Evolutionary conservation across 2,329 filamentous ascomycete species (phyloP).

Genomic region (Coniochaeta sp.): DNA sequence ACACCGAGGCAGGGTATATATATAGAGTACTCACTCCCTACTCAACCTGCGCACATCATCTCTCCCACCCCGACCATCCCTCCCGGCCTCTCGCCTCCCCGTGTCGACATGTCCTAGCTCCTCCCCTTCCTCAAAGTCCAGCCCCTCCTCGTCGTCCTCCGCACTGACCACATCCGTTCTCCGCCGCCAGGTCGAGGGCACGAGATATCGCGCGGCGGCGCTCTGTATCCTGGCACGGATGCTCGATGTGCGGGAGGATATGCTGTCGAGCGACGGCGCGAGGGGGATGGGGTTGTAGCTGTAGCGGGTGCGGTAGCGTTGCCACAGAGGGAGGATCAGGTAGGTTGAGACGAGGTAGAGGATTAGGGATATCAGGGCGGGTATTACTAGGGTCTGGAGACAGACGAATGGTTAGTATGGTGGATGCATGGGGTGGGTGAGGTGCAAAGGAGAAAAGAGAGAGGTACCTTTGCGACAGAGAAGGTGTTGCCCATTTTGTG

Average conservation of each 20-base stretch:
- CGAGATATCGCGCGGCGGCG: constrained; percentile 28
- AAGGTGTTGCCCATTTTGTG: constrained; percentile 26
- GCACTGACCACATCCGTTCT: constrained; percentile 27
- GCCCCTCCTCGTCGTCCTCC: constrained; percentile 39
- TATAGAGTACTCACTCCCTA: constrained; percentile 54
- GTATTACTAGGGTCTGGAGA: constrained; percentile 58
- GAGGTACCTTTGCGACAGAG: constrained; percentile 30
- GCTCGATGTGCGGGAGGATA: constrained; percentile 49
- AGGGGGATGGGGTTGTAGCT: constrained; percentile 58
- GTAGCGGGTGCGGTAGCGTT: constrained; percentile 62
- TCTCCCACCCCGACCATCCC: constrained; percentile 29
- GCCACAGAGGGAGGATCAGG: constrained; percentile 60
- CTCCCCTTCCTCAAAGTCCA: constrained; percentile 60
- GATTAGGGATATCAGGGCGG: constrained; percentile 61
- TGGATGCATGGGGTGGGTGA: not conserved
- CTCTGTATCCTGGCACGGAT: constrained; percentile 43
- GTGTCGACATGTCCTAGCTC: constrained; percentile 46
- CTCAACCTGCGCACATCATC: constrained; percentile 59
- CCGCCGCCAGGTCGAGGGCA: constrained; percentile 41
- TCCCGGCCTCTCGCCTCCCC: constrained; percentile 14
- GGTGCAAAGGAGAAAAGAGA: not conserved
- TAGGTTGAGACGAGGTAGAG: constrained; percentile 61
- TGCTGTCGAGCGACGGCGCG: constrained; percentile 39
- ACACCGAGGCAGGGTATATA: not conserved
- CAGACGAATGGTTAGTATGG: not conserved